phyloP scores from a whole-genome alignment of 352 stramenopile species.

The Phytophthora pinifolia region DNA sequence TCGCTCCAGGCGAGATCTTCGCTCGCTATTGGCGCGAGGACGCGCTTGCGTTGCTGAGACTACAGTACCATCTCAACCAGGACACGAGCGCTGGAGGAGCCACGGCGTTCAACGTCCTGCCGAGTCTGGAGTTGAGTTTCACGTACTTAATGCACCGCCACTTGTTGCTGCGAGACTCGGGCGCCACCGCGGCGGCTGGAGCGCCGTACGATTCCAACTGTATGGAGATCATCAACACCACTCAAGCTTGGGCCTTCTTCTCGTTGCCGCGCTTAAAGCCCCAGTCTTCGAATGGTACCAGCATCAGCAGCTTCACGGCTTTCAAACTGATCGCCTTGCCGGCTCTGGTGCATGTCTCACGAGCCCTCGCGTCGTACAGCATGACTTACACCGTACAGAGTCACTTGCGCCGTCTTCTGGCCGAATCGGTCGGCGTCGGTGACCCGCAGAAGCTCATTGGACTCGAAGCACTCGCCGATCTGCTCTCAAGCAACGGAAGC shows the following conservation, averaged over 20 bases:
- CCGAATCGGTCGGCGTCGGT: constrained; percentile 60
- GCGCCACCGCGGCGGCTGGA: constrained; percentile 4
- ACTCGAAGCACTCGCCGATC: constrained; percentile 41
- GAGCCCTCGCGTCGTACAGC: constrained; percentile 68
- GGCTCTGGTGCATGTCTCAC: constrained; percentile 49
- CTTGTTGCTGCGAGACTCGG: constrained; percentile 39
- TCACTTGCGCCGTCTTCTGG: constrained; percentile 58
- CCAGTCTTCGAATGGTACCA: constrained; percentile 27
- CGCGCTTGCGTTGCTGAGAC: constrained; percentile 43
- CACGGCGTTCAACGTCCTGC: constrained; percentile 22
- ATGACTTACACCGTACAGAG: constrained; percentile 68
- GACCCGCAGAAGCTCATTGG: constrained; percentile 78
- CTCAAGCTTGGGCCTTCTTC: constrained; percentile 80
- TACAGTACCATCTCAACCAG: constrained; percentile 76
- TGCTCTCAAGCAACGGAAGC: constrained; percentile 15
- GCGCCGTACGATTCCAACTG: constrained; percentile 52
- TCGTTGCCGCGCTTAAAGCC: constrained; percentile 34
- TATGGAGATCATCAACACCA: constrained; percentile 85
- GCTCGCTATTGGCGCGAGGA: constrained; percentile 76
- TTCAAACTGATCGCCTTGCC: constrained; percentile 42
- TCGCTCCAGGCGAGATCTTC: constrained; percentile 67
- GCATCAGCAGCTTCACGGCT: constrained; percentile 25
- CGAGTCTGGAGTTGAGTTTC: constrained; percentile 31
- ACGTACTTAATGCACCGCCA: constrained; percentile 49
- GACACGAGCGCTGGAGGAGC: constrained; percentile 30